Percentiles rank a stretch among this genome's conserved stretches.
phyloP scores from a whole-genome alignment of 768 basidiomycete species.

The Mycena floridula region DNA sequence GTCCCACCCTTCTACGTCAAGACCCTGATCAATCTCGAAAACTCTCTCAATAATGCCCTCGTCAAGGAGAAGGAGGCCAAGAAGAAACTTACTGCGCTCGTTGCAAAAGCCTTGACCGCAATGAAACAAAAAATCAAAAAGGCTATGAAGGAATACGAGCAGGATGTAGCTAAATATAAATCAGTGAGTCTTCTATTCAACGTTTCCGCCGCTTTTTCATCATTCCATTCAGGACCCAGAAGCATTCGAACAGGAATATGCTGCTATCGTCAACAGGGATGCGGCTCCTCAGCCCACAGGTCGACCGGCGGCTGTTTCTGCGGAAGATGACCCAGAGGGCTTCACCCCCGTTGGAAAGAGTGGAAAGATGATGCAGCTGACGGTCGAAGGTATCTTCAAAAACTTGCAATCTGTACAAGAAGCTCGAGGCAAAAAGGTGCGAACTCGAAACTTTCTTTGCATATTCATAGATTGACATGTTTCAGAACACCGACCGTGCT shows the following conservation, averaged over 20 bases:
- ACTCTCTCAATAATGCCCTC: constrained; percentile 63
- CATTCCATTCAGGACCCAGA: constrained; percentile 67
- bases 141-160: constrained; percentile 82
- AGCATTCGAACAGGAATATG: constrained; percentile 75
- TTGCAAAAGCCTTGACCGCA: constrained; percentile 91
- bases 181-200: constrained; percentile 40
- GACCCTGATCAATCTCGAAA: constrained; percentile 69
- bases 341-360: constrained; percentile 92
- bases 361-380: constrained; percentile 77
- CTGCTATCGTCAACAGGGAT: constrained; percentile 42
- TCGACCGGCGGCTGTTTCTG: constrained; percentile 27
- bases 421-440: constrained; percentile 91
- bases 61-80: constrained; percentile 87
- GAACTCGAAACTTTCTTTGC: constrained; percentile 9
- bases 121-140: constrained; percentile 98
- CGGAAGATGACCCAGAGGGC: constrained; percentile 52
- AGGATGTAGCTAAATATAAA: constrained; percentile 71
- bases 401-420: constrained; percentile 88
- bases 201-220: background rate
- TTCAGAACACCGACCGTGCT: constrained; percentile 89
- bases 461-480: constrained; percentile 1
- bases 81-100: constrained; percentile 95
- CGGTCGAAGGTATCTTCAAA: constrained; percentile 86
- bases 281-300: constrained; percentile 30
- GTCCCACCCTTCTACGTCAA: constrained; percentile 83